Base-by-base conservation (phyloP, 1,284 basidiomycete species). In the Amylostereum areolatum region DNA sequence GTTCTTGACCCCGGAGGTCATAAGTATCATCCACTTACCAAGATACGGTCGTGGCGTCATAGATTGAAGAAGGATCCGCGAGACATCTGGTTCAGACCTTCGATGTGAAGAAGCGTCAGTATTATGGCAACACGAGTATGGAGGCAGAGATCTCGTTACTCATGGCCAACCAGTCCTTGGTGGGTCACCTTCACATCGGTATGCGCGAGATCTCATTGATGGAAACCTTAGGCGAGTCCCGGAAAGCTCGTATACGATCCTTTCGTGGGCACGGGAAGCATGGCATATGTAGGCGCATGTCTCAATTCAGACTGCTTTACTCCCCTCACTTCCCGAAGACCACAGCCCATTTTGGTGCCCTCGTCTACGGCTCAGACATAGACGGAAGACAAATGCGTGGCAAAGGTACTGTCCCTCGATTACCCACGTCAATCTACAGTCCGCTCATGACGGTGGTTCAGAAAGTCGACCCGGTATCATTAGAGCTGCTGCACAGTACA, bases 91-190 rank as follows among this genome's bases (percentile, higher is more conserved):
- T 92, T 43, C 66, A 68, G 33, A 80, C 71, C 46, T 92, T 92
- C 54, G 83, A 94, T 57, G 86, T 99, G 49, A 98, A 97, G 66
- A 92, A 92, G 61, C 80, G 97, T 5, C 72, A 73, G 11, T 97
- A 92, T 64, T 98, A 85, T 63, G 96, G 97, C 7, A 99, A 97
- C 59, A 99, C 97, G 0, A 92, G 89, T 58, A 99, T 99, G 97
- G 95, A 98, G 60, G 83, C 94, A 1, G 93, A 97, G 62, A 88
- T 97, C 55, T 94, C 92, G 1, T 71, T 99, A 40, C 66, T 98
- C 34, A 97, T 98, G 92, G 94, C 95, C 5, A 95, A 94, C 58
- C 97, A 99, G 68, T 86, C 94, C 0, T 70, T 96, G 60, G 93
- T 89, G 53, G 39, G 69, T 25, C 18, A 42, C 18, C 29, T 11